Conservation (phyloP, 2,329 filamentous ascomycete species). For the Ophiostoma quercus region DNA sequence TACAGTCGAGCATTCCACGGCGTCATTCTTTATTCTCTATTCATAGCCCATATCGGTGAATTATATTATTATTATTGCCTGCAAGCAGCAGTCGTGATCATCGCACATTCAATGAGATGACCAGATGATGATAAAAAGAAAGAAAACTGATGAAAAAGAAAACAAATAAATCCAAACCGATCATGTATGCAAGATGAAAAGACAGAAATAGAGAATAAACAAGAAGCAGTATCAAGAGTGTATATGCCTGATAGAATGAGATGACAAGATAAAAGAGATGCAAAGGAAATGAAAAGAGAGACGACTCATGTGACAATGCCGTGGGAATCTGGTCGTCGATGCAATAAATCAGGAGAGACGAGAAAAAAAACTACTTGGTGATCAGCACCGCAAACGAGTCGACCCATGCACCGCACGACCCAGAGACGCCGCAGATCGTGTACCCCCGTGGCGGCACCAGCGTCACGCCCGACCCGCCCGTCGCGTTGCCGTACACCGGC, state of each 20-base stretch:
- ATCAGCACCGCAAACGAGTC: conserved; percentile 76
- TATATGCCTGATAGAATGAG: no score
- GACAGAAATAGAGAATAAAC: background rate
- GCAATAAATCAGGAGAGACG: background rate
- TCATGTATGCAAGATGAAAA: background rate
- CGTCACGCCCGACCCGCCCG: conserved; percentile 77
- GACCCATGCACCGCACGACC: conserved; percentile 73
- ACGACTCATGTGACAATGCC: background rate
- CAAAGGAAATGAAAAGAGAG: background rate
- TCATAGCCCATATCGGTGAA: background rate
- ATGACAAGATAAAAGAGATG: no score
- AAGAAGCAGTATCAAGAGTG: background rate
- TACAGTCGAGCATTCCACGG: background rate
- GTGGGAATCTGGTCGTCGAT: background rate
- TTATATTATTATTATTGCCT: background rate
- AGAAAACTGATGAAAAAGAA: background rate
- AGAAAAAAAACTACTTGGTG: conserved; percentile 22
- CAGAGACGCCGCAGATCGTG: conserved; percentile 79
- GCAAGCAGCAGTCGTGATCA: background rate
- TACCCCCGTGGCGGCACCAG: conserved; percentile 87
- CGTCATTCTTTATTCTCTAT: background rate
- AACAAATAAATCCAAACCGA: no score
- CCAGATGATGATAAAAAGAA: background rate
- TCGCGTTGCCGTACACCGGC: conserved; percentile 73
- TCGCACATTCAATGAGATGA: background rate